phyloP scores from a whole-genome alignment of 73 alveolate genomes.

The Diophrys sp. region DNA sequence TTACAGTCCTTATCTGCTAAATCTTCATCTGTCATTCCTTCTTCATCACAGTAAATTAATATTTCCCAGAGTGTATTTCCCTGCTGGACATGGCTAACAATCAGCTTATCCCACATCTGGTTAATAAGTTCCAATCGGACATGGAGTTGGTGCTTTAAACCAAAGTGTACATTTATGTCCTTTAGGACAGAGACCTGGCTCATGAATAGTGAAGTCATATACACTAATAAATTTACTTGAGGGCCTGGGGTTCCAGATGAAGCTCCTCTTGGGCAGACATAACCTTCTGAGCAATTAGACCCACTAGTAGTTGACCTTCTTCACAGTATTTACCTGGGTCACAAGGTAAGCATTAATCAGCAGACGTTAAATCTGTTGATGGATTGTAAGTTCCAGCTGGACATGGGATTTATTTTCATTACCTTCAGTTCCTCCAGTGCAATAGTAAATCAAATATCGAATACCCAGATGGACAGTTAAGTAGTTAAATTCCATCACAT shows the following conservation, averaged over 20 bases:
- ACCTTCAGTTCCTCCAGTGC: constrained; percentile 1
- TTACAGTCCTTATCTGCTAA: constrained; percentile 31
- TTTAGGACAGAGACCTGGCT: constrained; percentile 21
- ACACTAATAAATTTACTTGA: not conserved
- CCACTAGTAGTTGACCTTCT: constrained; percentile 38
- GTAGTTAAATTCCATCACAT: constrained; percentile 54
- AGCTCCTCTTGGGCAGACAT: constrained; percentile 45
- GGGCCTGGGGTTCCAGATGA: constrained; percentile 47
- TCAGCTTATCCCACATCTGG: constrained; percentile 9
- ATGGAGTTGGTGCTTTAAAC: constrained; percentile 19
- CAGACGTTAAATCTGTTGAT: constrained; percentile 5
- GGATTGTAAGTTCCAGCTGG: constrained; percentile 60
- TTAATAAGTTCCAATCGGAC: constrained; percentile 33
- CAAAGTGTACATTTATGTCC: constrained; percentile 27
- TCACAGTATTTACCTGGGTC: constrained; percentile 53
- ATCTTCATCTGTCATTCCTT: constrained; percentile 10
- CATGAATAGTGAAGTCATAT: not conserved
- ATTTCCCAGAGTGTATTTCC: no score
- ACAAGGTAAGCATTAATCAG: constrained; percentile 37
- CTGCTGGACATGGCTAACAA: constrained; percentile 46
- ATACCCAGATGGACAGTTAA: constrained; percentile 61
- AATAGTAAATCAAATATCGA: no score
- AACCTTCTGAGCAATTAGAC: constrained; percentile 33
- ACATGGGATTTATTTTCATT: constrained; percentile 14
- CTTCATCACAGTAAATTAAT: constrained; percentile 42